These are phyloP conservation scores for Striga asiatica DNA, from an alignment of 257 asterid genomes.

Conservation along the genomic window DNA sequence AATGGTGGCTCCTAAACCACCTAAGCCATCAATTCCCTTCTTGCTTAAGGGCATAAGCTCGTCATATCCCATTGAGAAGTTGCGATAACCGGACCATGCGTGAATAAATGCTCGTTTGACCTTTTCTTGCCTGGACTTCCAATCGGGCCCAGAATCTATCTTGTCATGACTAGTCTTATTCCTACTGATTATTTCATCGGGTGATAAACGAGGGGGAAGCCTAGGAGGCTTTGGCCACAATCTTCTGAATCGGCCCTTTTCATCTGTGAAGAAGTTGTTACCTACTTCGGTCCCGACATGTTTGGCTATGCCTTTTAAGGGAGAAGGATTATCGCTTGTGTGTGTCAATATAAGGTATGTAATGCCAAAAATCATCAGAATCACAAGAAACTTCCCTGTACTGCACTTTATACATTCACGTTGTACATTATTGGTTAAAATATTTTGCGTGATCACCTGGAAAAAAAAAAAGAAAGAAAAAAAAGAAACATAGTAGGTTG, in stretches of 20 bases:
- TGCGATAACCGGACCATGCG: slow-evolving; percentile 87
- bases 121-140: slow-evolving; percentile 58
- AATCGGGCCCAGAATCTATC: slow-evolving; percentile 31
- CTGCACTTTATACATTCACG: slow-evolving; percentile 57
- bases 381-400: slow-evolving; percentile 66
- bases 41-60: slow-evolving; percentile 92
- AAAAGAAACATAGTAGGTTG: slow-evolving; percentile 9
- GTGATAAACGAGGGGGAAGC: slow-evolving; percentile 81
- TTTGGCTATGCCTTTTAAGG: slow-evolving; percentile 26
- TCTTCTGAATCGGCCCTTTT: slow-evolving; percentile 37
- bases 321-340: slow-evolving; percentile 25
- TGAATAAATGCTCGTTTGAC: slow-evolving; percentile 86
- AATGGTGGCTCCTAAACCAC: slow-evolving; percentile 92
- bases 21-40: slow-evolving; percentile 71
- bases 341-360: slow-evolving; percentile 52
- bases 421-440: slow-evolving; percentile 33
- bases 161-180: slow-evolving; percentile 31
- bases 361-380: slow-evolving; percentile 65
- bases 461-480: slow-evolving; percentile 15
- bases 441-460: slow-evolving; percentile 64
- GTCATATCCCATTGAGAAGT: slow-evolving; percentile 78
- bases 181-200: slow-evolving; percentile 61
- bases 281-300: slow-evolving; percentile 38
- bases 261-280: slow-evolving; percentile 29
- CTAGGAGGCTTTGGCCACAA: slow-evolving; percentile 78